Conservation (phyloP, 2,329 filamentous ascomycete species). For the Aspergillus jensenii region DNA sequence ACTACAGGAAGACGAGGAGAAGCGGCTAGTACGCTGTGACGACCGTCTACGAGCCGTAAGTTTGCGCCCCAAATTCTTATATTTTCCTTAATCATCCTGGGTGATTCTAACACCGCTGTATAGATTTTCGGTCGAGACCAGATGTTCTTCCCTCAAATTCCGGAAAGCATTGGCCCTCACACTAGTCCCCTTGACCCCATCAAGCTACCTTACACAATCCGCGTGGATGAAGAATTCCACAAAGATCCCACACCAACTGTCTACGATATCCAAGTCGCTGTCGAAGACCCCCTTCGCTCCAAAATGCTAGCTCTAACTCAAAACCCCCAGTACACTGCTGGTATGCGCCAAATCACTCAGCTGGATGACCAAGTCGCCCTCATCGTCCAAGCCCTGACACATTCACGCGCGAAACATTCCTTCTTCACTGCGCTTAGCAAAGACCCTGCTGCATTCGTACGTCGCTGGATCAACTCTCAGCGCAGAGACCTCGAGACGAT, state of each 20-base stretch:
- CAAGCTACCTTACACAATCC: slow-evolving; percentile 86
- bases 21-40: slow-evolving; percentile 88
- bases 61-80: slow-evolving; percentile 7
- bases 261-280: slow-evolving; percentile 82
- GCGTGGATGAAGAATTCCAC: slow-evolving; percentile 82
- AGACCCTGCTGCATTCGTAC: slow-evolving; percentile 81
- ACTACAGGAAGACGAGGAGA: slow-evolving; percentile 92
- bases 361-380: slow-evolving; percentile 85
- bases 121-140: slow-evolving; percentile 73
- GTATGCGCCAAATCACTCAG: slow-evolving; percentile 71
- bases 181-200: slow-evolving; percentile 77
- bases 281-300: slow-evolving; percentile 77
- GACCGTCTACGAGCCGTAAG: slow-evolving; percentile 73
- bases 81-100: neutral
- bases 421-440: slow-evolving; percentile 78
- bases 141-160: slow-evolving; percentile 82
- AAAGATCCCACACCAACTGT: slow-evolving; percentile 73
- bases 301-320: slow-evolving; percentile 65
- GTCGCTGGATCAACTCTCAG: slow-evolving; percentile 86
- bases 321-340: slow-evolving; percentile 68
- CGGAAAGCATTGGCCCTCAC: slow-evolving; percentile 76
- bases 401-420: slow-evolving; percentile 84
- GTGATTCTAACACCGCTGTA: neutral
- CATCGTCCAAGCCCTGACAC: slow-evolving; percentile 76
- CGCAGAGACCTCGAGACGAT: slow-evolving; percentile 87